Conservation (phyloP, 2,329 filamentous ascomycete species). For the Monilinia fructicola region DNA sequence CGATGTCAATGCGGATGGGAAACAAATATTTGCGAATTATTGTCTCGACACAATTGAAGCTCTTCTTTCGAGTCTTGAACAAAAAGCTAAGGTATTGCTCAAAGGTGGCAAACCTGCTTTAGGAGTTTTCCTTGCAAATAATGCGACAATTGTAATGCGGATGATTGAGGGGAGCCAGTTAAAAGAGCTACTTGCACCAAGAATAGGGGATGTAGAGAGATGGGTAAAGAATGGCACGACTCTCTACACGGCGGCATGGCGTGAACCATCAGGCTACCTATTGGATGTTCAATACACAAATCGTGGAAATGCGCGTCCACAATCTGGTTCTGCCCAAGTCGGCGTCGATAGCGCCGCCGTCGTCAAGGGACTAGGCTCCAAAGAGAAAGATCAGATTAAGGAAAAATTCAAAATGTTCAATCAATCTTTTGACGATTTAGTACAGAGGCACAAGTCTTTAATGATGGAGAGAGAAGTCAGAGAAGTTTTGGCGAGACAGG, state of each 20-base stretch:
- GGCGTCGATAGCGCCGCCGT: slow-evolving; percentile 74
- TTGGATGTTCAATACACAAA: slow-evolving; percentile 92
- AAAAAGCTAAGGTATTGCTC: slow-evolving; percentile 68
- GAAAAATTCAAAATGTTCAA: slow-evolving; percentile 95
- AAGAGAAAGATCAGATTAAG: slow-evolving; percentile 95
- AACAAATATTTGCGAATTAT: slow-evolving; percentile 86
- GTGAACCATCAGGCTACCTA: slow-evolving; percentile 79
- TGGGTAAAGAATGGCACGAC: slow-evolving; percentile 86
- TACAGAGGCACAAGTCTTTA: slow-evolving; percentile 76
- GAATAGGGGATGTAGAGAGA: slow-evolving; percentile 67
- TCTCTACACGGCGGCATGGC: slow-evolving; percentile 83
- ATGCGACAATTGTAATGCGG: slow-evolving; percentile 77
- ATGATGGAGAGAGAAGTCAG: slow-evolving; percentile 91
- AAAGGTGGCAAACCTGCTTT: slow-evolving; percentile 71
- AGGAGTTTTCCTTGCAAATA: slow-evolving; percentile 90
- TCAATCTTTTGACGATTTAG: slow-evolving; percentile 82
- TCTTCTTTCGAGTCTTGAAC: slow-evolving; percentile 72
- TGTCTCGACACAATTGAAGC: slow-evolving; percentile 84
- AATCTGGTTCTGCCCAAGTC: slow-evolving; percentile 62
- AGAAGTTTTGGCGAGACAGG: slow-evolving; percentile 74
- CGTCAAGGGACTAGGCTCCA: slow-evolving; percentile 78
- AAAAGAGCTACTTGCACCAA: slow-evolving; percentile 64
- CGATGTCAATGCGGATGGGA: slow-evolving; percentile 85
- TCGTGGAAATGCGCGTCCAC: slow-evolving; percentile 62
- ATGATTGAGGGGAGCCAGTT: slow-evolving; percentile 82